Evolutionary conservation across 192 early-diverging fungal genomes (phyloP), one percentile per base, ranked within the genome.

Genomic region (Coemansia aciculifera): DNA sequence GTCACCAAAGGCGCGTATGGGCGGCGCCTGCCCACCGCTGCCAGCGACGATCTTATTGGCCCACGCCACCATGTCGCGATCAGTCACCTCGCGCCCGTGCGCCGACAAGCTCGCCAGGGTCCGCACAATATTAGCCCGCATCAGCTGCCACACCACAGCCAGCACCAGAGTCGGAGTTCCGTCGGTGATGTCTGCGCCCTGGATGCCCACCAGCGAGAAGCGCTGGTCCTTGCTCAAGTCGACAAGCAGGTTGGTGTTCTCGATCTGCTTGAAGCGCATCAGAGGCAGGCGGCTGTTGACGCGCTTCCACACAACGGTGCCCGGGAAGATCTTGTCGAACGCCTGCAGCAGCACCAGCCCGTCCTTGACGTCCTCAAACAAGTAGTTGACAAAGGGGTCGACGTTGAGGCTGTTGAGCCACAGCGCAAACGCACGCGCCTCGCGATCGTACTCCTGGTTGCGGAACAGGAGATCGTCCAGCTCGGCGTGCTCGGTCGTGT

Each of bases 381-480:
- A 84, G 79, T 98, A 97, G 86, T 97, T 95, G 65, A 99, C 94
- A 74, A 95, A 97, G 19, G 95, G 95, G 3, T 98, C 95, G 9
- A 98, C 95, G 73, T 95, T 94, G 48, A 99, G 88, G 69, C 91
- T 93, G 86, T 99, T 99, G 40, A 99, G 85, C 98, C 98, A 99
- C 52, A 99, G 86, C 36, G 94, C 92, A 85, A 96, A 98, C 12
- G 97, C 97, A 42, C 85, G 79, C 19, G 86, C 82, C 70, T 87
- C 86, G 67, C 86, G 86, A 73, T 87, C 86, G 52, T 81, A 75
- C 63, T 77, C 63, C 57, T 75, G 68, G 17, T 59, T 34, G 64
- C 66, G 54, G 80, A 86, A 86, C 56, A 87, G 71, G 37, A 68
- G 76, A n/a, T 84, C 82, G 59, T 98, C 96, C 59, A 99, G 85